Evolutionary conservation across 495 filamentous ascomycete species (phyloP).

Genomic region (Thozetella sp.): DNA sequence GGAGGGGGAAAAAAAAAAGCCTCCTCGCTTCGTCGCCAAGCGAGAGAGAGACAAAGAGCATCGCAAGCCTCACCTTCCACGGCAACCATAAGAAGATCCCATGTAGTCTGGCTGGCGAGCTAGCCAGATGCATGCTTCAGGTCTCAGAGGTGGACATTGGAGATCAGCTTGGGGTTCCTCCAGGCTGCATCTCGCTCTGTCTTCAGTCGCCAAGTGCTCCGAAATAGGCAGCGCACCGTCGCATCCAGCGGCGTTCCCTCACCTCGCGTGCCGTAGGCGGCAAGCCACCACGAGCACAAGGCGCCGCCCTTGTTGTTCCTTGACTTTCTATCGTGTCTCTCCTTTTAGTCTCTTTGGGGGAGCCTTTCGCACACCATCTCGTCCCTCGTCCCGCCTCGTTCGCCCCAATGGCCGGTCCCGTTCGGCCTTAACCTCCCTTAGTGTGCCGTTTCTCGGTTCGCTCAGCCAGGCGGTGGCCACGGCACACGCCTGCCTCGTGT

Average conservation of each 20-base stretch:
- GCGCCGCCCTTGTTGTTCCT: neutral
- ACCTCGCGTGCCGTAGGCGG: neutral
- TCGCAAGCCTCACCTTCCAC: neutral
- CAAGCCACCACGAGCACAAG: neutral
- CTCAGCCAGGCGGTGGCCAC: neutral
- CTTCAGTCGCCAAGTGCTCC: neutral
- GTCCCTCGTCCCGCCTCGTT: neutral
- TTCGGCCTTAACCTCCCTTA: neutral
- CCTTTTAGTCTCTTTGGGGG: neutral
- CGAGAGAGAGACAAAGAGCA: neutral
- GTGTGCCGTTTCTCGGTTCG: neutral
- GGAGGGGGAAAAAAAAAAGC: neutral
- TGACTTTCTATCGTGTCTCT: too few species aligned
- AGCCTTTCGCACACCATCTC: neutral
- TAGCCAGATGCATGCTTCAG: neutral
- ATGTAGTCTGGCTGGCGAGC: neutral
- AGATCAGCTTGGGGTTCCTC: neutral
- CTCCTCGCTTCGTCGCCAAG: neutral
- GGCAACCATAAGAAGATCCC: neutral
- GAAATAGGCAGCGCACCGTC: neutral
- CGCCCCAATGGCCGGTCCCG: neutral
- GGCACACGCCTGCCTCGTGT: neutral
- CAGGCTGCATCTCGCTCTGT: neutral
- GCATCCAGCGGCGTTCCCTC: neutral
- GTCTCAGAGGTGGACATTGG: neutral